Percentiles rank a stretch among this genome's conserved stretches.
Conservation (phyloP, 495 filamentous ascomycete genomes). For the Penicillium desertorum region DNA sequence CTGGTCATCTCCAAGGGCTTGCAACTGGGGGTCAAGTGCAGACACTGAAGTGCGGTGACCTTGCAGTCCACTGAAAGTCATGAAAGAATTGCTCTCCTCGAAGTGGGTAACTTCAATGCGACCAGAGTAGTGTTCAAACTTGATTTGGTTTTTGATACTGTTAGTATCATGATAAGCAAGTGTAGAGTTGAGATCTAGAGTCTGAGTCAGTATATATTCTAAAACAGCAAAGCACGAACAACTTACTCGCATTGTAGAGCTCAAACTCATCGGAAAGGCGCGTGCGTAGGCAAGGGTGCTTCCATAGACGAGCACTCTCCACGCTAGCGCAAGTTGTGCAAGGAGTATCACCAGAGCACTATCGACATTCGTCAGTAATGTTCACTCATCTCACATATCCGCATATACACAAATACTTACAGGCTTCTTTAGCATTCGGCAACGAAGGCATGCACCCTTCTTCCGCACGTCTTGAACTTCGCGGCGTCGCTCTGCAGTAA, state of each 20-base stretch:
- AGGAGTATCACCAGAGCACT: slow-evolving; percentile 76
- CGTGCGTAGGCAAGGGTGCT: slow-evolving; percentile 72
- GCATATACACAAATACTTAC: slow-evolving; percentile 30
- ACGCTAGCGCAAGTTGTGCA: slow-evolving; percentile 79
- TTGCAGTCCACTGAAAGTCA: slow-evolving; percentile 52
- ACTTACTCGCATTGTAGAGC: slow-evolving; percentile 63
- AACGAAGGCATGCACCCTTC: slow-evolving; percentile 80
- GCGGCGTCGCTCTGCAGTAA: slow-evolving; percentile 64
- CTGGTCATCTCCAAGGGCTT: slow-evolving; percentile 49
- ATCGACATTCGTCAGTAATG: slow-evolving; percentile 15
- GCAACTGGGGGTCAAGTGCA: slow-evolving; percentile 53
- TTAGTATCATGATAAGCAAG: slow-evolving; percentile 66
- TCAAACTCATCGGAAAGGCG: slow-evolving; percentile 72
- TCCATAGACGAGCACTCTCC: slow-evolving; percentile 77
- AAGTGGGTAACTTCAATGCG: slow-evolving; percentile 70
- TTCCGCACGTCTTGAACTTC: slow-evolving; percentile 82
- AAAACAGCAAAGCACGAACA: neutral
- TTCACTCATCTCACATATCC: neutral
- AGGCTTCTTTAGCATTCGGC: slow-evolving; percentile 82
- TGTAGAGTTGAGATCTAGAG: slow-evolving; percentile 60
- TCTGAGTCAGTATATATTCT: slow-evolving; percentile 17
- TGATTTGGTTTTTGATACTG: slow-evolving; percentile 54
- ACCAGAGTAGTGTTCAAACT: slow-evolving; percentile 57
- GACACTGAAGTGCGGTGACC: slow-evolving; percentile 46
- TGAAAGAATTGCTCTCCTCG: slow-evolving; percentile 53